Base-by-base conservation (phyloP, 768 basidiomycete species). In the Boletellus ananiceps region DNA sequence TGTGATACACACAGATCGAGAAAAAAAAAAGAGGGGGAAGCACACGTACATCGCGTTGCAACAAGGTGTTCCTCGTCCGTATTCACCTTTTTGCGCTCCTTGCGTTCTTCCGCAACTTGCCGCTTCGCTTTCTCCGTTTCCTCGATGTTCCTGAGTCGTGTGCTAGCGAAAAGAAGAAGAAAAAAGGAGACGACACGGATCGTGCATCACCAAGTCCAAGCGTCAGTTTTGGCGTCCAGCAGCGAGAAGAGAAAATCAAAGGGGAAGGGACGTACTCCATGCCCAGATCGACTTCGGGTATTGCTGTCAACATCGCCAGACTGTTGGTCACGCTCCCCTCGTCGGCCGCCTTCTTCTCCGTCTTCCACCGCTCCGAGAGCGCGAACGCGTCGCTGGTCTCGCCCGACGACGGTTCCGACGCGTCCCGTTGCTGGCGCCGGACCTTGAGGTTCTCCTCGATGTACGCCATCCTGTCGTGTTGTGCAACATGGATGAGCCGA, bases 111-210 rank as follows among this genome's bases (percentile, higher is more conserved):
- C 1, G 82, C 83, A 19, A 93, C 88, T 11, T 80, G 74, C 1
- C 93, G 79, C 68, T 97, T 98, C 1, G 95, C 95, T 57, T 91
- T 95, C 65, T 98, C 96, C 0, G 95, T 99, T 44, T 93, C 92
- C 63, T 96, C 93, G 47, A 99, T 99, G 63, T 97, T 99, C 70
- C 87, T 84, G 47, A 99, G 73, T 15, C 94, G 85, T 15, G 85
- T 76, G 55, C 94, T 98, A 51, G 2, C 8, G 4, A 3, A 5
- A 18, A 19, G 4, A 15, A 27, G 19, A 19, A 19, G 19, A 29
- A 29, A 9, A 29, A 29, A 9, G 2, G 29, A 7, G 2, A 29
- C 29, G 29, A 29, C 2, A 29, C 6, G 27, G 6, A 8, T 27
- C 27, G 27, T 8, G 27, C 29, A 29, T 3, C 29, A 11, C 11